Conservation (phyloP, 257 asterid genomes). For the Nicotiana paniculata region DNA sequence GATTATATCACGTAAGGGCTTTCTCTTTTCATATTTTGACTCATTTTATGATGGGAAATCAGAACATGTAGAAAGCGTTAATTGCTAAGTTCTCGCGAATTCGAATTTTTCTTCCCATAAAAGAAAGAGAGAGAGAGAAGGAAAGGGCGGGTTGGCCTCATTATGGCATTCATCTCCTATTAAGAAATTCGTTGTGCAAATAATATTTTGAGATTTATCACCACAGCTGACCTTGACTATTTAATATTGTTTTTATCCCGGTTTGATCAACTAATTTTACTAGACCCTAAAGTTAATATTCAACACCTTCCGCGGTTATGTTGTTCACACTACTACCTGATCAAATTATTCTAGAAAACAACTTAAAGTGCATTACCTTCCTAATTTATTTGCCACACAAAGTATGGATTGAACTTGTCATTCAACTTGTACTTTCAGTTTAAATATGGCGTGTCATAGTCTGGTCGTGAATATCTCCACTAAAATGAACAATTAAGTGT, state of each 20-base stretch:
- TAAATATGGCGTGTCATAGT: not conserved
- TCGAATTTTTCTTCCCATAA: not conserved
- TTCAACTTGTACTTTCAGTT: not conserved
- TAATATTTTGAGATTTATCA: not conserved
- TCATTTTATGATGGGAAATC: not conserved
- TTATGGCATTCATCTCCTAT: not conserved
- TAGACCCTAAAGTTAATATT: not conserved
- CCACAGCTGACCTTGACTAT: not conserved
- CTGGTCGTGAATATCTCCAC: not conserved
- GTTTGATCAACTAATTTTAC: not conserved
- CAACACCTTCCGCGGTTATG: not conserved
- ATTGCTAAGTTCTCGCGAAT: not conserved
- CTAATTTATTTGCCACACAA: not conserved
- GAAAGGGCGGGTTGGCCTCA: not conserved
- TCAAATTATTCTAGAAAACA: not conserved
- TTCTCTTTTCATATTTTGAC: not conserved
- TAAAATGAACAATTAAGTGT: not conserved
- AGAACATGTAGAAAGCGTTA: not conserved
- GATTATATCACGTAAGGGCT: not conserved
- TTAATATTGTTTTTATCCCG: not conserved
- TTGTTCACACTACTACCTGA: not conserved
- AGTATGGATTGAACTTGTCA: not conserved
- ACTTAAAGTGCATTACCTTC: not conserved
- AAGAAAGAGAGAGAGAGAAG: not conserved
- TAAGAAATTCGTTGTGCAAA: not conserved